Base-by-base conservation (phyloP, 306 rosid species). In the Dalbergia oliveri region DNA sequence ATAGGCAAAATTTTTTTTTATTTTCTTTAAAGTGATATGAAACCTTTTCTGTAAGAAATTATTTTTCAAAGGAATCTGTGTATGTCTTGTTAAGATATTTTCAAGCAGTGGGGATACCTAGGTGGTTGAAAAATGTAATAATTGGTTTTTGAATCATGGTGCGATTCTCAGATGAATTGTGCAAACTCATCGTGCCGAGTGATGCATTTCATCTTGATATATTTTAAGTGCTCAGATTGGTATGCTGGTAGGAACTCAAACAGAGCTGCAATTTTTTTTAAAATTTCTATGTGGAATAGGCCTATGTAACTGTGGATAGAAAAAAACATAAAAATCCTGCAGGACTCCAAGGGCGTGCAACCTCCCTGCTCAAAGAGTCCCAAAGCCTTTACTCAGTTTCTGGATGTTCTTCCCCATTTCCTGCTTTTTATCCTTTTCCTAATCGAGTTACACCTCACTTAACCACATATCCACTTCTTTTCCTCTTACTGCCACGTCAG, bases 41-140 rank as follows among this genome's bases (percentile, higher is more conserved):
- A 35, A 69, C 26, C 13, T 11, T 34, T 13, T 59, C 41, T 45
- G 63, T 8, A 70, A 35, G 41, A 60, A 79, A 50, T 37, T 62
- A 44, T 71, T 51, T 9, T 50, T 58, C 26, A 56, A n/a, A 53
- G 53, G 44, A 66, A 70, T 12, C 34, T 63, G 11, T 68, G 39
- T 58, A 37, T 69, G 18, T 3, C 65, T 33, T 69, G 41, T 79
- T 18, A 43, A 50, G 54, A 50, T 51, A 62, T 61, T 72, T 63
- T 54, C 39, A 57, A 58, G 43, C 44, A 33, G 10, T 15, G 44
- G 19, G 47, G 43, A 57, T 75, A 23, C 41, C n/a, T 23, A 8
- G 16, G 35, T 57, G 14, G 26, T 64, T 56, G 62, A 75, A 64
- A 68, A 58, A 68, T 41, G 50, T 74, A 62, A 50, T 41, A 12